Percentiles rank a stretch among this genome's conserved stretches.
Conservation (phyloP, 2,329 filamentous ascomycete species). For the Periconia digitata region DNA sequence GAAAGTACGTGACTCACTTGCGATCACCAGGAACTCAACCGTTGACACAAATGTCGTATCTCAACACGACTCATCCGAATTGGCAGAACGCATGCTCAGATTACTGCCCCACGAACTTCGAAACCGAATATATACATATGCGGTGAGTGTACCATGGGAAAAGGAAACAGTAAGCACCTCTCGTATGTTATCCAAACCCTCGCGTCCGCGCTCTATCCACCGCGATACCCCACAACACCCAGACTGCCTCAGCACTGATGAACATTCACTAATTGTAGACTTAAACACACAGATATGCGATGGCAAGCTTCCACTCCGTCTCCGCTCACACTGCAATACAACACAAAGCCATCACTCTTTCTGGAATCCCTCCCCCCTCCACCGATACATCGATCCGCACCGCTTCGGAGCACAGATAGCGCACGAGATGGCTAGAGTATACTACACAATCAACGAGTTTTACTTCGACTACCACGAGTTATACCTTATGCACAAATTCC, state of each 20-base stretch:
- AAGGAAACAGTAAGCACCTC: not conserved
- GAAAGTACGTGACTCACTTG: too few species aligned
- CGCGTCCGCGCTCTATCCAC: too few species aligned
- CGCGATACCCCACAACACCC: not conserved
- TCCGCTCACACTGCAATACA: not conserved
- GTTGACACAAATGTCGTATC: not conserved
- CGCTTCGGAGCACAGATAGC: slow-evolving; percentile 1
- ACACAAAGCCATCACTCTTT: slow-evolving; percentile 2
- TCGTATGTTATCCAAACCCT: not conserved
- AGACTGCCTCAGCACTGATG: not conserved
- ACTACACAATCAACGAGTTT: slow-evolving; percentile 2
- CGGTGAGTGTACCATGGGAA: not conserved
- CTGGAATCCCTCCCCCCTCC: not conserved
- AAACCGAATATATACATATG: slow-evolving; percentile 1
- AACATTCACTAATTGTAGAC: not conserved
- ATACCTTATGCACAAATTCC: slow-evolving; percentile 5
- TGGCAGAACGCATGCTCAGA: not conserved
- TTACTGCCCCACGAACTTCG: slow-evolving; percentile 2
- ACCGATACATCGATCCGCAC: slow-evolving; percentile 1
- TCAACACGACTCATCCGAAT: not conserved
- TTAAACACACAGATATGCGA: slow-evolving; percentile 1
- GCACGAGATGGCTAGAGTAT: not conserved
- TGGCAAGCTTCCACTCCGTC: not conserved
- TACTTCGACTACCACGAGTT: slow-evolving; percentile 6
- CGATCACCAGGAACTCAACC: too few species aligned